Conservation (phyloP, 2,329 filamentous ascomycete species). For the Neocatenulostroma microsporum region DNA sequence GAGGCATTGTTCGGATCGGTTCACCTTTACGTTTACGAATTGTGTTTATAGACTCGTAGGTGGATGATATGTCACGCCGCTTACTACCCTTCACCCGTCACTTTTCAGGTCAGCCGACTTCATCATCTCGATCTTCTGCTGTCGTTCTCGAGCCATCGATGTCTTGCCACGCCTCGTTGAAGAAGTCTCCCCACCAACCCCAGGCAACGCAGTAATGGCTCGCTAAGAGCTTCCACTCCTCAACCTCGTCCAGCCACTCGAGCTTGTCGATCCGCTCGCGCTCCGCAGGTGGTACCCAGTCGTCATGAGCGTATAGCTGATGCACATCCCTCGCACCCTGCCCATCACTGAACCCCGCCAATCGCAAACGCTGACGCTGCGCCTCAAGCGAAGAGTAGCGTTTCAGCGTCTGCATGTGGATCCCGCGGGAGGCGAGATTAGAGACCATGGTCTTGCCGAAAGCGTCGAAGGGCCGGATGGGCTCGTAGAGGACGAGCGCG, state of each 20-base stretch:
- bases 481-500: slow-evolving; percentile 76
- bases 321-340: slow-evolving; percentile 54
- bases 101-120: no score
- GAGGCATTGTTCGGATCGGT: no score
- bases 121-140: no score
- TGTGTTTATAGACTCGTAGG: no score
- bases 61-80: no score
- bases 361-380: slow-evolving; percentile 59
- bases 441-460: slow-evolving; percentile 90
- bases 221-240: slow-evolving; percentile 84
- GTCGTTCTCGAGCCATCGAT: slow-evolving; percentile 15
- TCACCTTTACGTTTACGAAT: no score
- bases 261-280: slow-evolving; percentile 69
- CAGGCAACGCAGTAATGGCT: slow-evolving; percentile 85
- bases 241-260: slow-evolving; percentile 88
- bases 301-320: slow-evolving; percentile 58
- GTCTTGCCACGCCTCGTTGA: slow-evolving; percentile 18
- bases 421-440: slow-evolving; percentile 74
- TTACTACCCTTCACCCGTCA: no score
- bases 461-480: slow-evolving; percentile 70
- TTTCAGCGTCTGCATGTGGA: slow-evolving; percentile 74
- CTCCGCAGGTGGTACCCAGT: slow-evolving; percentile 63
- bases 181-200: slow-evolving; percentile 58
- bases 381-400: slow-evolving; percentile 60
- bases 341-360: slow-evolving; percentile 56